Conservation (phyloP, 2,329 filamentous ascomycete genomes). For the Fusarium mexicanum region DNA sequence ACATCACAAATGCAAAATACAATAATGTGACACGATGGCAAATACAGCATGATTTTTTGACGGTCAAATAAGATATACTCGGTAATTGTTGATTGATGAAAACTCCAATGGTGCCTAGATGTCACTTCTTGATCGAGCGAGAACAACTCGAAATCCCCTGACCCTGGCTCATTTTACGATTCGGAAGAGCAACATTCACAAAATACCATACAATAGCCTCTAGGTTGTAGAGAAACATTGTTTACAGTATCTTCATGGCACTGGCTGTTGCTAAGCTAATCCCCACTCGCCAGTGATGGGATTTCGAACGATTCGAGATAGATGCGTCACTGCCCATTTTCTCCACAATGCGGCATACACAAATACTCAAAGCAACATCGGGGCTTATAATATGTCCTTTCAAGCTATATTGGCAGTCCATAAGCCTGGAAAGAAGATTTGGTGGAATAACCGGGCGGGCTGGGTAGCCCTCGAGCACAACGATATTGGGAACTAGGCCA, state of each 20-base stretch:
- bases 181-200: neutral
- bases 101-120: neutral
- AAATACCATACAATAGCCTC: neutral
- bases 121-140: neutral
- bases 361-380: neutral
- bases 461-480: neutral
- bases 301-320: neutral
- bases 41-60: rapidly evolving
- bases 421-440: neutral
- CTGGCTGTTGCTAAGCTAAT: neutral
- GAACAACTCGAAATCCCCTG: neutral
- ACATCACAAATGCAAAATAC: no score
- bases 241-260: neutral
- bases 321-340: neutral
- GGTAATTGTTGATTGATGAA: no score
- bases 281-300: conserved; percentile 12
- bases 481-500: neutral
- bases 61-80: no score
- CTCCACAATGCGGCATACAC: neutral
- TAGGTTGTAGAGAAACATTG: neutral
- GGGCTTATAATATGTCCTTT: rapidly evolving
- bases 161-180: neutral
- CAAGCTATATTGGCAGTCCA: neutral
- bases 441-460: neutral
- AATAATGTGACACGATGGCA: neutral